These are phyloP conservation scores for Jatropha curcas DNA, from an alignment of 345 rosid species.

Conservation along the genomic window DNA sequence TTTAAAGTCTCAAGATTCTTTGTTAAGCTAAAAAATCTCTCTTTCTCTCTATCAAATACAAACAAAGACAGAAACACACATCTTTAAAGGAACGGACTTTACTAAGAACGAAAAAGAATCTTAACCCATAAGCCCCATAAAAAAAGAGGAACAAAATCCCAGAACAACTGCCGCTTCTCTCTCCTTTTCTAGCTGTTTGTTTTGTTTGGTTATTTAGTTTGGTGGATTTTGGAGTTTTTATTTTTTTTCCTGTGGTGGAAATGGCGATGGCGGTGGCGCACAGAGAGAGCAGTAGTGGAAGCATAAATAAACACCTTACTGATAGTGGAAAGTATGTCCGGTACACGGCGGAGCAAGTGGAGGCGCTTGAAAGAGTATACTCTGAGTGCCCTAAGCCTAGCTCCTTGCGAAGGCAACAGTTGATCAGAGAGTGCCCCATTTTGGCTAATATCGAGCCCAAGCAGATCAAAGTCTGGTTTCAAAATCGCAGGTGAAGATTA, in stretches of 20 bases:
- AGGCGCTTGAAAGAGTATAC: constrained; percentile 95
- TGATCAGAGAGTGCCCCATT: constrained; percentile 95
- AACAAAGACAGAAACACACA: background rate
- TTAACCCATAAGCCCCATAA: constrained; percentile 22
- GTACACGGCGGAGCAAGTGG: constrained; percentile 97
- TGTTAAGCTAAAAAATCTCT: constrained; percentile 8
- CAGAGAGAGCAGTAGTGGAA: constrained; percentile 81
- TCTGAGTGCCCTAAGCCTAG: constrained; percentile 98
- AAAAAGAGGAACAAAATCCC: constrained; percentile 4
- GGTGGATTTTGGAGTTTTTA: constrained; percentile 12
- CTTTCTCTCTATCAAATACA: background rate
- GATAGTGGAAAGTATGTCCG: constrained; percentile 91
- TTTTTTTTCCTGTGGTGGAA: constrained; percentile 33
- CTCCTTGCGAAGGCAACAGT: constrained; percentile 91
- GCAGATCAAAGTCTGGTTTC: constrained; percentile 99
- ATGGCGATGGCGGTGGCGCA: constrained; percentile 65
- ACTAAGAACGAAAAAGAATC: constrained; percentile 29
- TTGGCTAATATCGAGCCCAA: constrained; percentile 93
- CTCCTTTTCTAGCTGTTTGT: background rate
- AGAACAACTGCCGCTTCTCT: constrained; percentile 19
- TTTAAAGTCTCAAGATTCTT: constrained; percentile 11
- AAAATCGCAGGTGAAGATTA: constrained; percentile 72
- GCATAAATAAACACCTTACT: constrained; percentile 67
- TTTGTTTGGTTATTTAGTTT: constrained; percentile 16
- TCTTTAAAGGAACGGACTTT: constrained; percentile 41